phyloP scores from a whole-genome alignment of 495 filamentous ascomycete genomes.

The Penicillium macrosclerotiorum region DNA sequence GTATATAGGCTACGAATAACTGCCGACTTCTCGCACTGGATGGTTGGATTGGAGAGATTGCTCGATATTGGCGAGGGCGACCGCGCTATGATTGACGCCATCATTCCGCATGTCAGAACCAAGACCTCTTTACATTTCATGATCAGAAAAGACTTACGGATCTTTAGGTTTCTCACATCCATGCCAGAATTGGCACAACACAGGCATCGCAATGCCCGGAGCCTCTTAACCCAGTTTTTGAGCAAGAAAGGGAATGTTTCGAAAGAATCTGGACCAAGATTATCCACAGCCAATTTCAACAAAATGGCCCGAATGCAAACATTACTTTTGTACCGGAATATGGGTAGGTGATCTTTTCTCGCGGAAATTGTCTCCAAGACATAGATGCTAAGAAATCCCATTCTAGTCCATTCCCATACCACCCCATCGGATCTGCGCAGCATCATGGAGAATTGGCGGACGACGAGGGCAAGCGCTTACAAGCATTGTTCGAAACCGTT shows the following conservation, averaged over 20 bases:
- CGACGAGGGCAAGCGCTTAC: conserved; percentile 23
- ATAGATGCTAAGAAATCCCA: neutral
- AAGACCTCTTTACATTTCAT: too few relatives aligned
- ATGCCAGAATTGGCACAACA: conserved; percentile 29
- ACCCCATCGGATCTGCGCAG: conserved; percentile 22
- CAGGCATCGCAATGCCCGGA: conserved; percentile 32
- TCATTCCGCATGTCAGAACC: conserved; percentile 29
- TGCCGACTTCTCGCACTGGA: conserved; percentile 30
- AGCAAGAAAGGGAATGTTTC: conserved; percentile 24
- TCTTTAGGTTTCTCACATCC: conserved; percentile 26
- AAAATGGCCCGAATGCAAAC: conserved; percentile 6
- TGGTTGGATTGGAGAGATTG: conserved; percentile 24
- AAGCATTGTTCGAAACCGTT: conserved; percentile 14
- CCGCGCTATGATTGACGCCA: conserved; percentile 13
- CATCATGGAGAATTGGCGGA: conserved; percentile 24
- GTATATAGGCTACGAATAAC: conserved; percentile 23
- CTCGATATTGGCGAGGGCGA: conserved; percentile 26
- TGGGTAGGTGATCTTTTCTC: conserved; percentile 16
- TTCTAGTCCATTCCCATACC: conserved; percentile 31
- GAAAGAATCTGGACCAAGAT: conserved; percentile 24
- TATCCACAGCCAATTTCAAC: conserved; percentile 9
- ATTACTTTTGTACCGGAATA: conserved; percentile 33
- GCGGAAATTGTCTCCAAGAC: neutral
- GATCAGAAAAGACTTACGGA: neutral
- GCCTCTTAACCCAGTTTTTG: conserved; percentile 22